Conservation (phyloP, 345 rosid genomes). For the Syzygium aqueum region DNA sequence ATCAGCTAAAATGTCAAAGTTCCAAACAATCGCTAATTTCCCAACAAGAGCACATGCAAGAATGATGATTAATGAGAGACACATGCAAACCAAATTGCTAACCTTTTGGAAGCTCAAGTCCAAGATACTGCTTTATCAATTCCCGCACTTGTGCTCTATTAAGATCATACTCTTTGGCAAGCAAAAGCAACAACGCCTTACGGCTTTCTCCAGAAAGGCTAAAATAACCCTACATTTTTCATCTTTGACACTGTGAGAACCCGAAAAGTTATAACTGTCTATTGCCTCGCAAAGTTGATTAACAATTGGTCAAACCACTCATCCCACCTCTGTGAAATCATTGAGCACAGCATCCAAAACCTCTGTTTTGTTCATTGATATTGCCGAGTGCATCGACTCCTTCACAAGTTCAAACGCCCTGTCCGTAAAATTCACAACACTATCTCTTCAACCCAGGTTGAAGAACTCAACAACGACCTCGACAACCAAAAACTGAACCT, state of each 20-base stretch:
- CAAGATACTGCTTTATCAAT: slow-evolving; percentile 78
- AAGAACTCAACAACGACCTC: background rate
- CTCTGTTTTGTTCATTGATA: slow-evolving; percentile 65
- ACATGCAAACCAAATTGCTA: background rate
- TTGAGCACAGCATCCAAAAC: slow-evolving; percentile 57
- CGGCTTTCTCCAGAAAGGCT: slow-evolving; percentile 57
- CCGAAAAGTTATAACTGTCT: background rate
- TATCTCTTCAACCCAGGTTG: background rate
- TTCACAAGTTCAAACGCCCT: slow-evolving; percentile 63
- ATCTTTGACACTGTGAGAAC: background rate
- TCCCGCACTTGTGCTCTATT: slow-evolving; percentile 57
- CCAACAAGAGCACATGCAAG: background rate
- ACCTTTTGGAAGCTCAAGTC: slow-evolving; percentile 50
- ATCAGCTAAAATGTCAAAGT: slow-evolving; percentile 22
- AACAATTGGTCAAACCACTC: background rate
- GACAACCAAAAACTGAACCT: background rate
- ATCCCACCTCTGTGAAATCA: slow-evolving; percentile 67
- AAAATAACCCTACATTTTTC: slow-evolving; percentile 52
- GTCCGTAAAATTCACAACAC: background rate
- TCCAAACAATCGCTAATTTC: background rate
- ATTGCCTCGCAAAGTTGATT: background rate
- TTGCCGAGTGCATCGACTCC: slow-evolving; percentile 71
- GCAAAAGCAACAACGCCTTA: slow-evolving; percentile 35
- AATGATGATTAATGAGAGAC: background rate
- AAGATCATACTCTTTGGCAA: slow-evolving; percentile 83